These are phyloP conservation scores for Sporisorium exsertum DNA, from an alignment of 1,284 basidiomycete genomes.

Conservation along the genomic window DNA sequence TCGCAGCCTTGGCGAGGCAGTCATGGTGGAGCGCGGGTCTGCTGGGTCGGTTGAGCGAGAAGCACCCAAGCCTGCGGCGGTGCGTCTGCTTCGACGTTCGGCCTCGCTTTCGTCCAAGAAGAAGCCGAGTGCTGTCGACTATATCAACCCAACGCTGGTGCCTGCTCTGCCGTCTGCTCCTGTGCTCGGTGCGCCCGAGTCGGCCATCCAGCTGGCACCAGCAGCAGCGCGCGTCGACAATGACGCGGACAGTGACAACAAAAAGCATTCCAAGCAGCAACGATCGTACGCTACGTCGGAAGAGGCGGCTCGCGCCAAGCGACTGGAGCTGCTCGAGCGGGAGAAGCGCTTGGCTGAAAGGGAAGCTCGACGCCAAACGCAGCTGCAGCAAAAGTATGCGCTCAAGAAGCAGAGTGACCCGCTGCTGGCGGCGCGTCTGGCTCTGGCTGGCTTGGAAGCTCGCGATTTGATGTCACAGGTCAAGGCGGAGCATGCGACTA, in stretches of 20 bases:
- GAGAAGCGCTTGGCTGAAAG: constrained; percentile 34
- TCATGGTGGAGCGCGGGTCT: constrained; percentile 21
- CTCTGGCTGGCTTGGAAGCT: constrained; percentile 45
- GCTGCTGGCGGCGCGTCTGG: constrained; percentile 49
- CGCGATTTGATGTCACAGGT: constrained; percentile 12
- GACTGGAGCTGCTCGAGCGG: constrained; percentile 35
- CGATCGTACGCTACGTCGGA: constrained; percentile 49
- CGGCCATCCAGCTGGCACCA: neutral
- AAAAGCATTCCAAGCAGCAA: constrained; percentile 15
- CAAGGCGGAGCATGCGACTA: neutral
- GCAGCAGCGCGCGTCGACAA: neutral
- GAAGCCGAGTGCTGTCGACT: constrained; percentile 3
- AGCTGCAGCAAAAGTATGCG: constrained; percentile 48
- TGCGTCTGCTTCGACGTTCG: constrained; percentile 15
- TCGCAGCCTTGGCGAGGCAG: constrained; percentile 31
- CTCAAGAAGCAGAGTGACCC: constrained; percentile 56
- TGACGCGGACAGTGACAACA: constrained; percentile 5
- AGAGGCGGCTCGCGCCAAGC: constrained; percentile 51
- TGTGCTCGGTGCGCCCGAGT: neutral
- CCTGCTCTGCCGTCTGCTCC: constrained; percentile 2
- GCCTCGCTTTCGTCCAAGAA: constrained; percentile 15
- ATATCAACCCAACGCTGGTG: constrained; percentile 16
- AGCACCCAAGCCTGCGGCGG: neutral
- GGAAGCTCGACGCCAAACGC: constrained; percentile 38
- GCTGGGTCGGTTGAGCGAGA: neutral